phyloP scores from a whole-genome alignment of 139 green algal species.

The Picochlorum sp. region DNA sequence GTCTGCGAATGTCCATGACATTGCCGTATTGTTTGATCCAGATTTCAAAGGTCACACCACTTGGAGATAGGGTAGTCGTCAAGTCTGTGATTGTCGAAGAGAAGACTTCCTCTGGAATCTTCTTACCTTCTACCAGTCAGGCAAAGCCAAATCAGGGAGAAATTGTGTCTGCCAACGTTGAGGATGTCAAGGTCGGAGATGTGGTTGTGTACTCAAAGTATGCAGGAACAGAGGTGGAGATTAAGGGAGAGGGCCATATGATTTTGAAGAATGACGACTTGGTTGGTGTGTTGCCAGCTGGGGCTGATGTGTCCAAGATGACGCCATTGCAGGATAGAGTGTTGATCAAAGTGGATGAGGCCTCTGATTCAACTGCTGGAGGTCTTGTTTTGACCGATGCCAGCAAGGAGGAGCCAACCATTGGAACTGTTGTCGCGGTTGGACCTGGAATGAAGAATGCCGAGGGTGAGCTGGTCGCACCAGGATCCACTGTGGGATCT shows the following conservation, averaged over 20 bases:
- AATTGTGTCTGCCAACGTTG: conserved; percentile 24
- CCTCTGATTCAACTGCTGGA: conserved; percentile 60
- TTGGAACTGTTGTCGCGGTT: conserved; percentile 77
- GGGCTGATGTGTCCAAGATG: conserved; percentile 47
- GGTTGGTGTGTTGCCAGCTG: conserved; percentile 43
- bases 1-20: too few species aligned
- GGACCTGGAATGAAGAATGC: conserved; percentile 52
- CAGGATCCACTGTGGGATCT: conserved; percentile 54
- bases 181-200: conserved; percentile 42
- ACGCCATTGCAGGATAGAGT: conserved; percentile 43
- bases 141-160: conserved; percentile 72
- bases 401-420: conserved; percentile 78
- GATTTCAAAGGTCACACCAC: conserved; percentile 67
- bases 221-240: conserved; percentile 82
- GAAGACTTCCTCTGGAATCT: conserved; percentile 77
- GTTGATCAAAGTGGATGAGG: conserved; percentile 60
- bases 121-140: conserved; percentile 73
- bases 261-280: conserved; percentile 79
- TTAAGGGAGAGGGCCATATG: conserved; percentile 64
- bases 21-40: conserved; percentile 17
- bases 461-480: conserved; percentile 39
- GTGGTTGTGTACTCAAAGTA: conserved; percentile 93
- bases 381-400: conserved; percentile 78
- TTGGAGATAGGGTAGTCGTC: conserved; percentile 83
- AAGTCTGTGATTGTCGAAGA: conserved; percentile 72